A percentile compares a stretch with the other conserved stretches of the same genome.
Conservation (phyloP, 1,284 basidiomycete genomes). For the Sphaerobolus stellatus region DNA sequence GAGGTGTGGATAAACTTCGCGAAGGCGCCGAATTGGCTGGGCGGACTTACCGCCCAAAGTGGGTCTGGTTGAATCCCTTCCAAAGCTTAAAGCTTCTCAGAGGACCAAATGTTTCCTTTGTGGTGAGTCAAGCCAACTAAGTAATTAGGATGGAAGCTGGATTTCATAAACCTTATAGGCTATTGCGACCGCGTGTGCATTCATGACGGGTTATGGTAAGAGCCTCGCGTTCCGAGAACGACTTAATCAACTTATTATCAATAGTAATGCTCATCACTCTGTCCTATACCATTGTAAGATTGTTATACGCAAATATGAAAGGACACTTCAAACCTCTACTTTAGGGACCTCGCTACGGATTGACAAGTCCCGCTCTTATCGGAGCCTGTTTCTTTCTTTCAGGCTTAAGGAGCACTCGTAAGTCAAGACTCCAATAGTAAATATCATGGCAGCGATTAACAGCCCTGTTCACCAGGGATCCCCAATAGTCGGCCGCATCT, state of each 20-base stretch:
- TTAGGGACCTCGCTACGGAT: slow-evolving; percentile 15
- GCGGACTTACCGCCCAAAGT: slow-evolving; percentile 22
- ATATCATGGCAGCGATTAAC: background rate
- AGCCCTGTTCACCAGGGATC: slow-evolving; percentile 10
- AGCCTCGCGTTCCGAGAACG: background rate
- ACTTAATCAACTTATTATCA: no score
- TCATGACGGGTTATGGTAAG: background rate
- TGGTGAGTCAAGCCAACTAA: slow-evolving; percentile 9
- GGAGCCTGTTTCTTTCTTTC: slow-evolving; percentile 15
- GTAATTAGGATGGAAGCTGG: no score
- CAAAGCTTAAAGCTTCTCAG: background rate
- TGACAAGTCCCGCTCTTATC: slow-evolving; percentile 10
- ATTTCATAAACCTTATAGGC: no score
- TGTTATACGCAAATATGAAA: background rate
- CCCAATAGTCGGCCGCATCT: slow-evolving; percentile 40
- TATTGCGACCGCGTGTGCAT: background rate
- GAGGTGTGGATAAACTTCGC: slow-evolving; percentile 43
- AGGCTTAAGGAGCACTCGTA: slow-evolving; percentile 15
- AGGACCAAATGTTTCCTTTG: background rate
- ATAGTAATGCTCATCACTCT: background rate
- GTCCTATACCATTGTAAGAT: background rate
- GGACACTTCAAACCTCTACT: slow-evolving; percentile 21
- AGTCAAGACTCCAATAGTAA: background rate
- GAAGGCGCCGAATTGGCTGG: slow-evolving; percentile 14
- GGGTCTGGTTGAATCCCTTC: slow-evolving; percentile 57